These are phyloP conservation scores for Taiwanofungus camphoratus DNA, from an alignment of 1,284 basidiomycete genomes.

Conservation along the genomic window DNA sequence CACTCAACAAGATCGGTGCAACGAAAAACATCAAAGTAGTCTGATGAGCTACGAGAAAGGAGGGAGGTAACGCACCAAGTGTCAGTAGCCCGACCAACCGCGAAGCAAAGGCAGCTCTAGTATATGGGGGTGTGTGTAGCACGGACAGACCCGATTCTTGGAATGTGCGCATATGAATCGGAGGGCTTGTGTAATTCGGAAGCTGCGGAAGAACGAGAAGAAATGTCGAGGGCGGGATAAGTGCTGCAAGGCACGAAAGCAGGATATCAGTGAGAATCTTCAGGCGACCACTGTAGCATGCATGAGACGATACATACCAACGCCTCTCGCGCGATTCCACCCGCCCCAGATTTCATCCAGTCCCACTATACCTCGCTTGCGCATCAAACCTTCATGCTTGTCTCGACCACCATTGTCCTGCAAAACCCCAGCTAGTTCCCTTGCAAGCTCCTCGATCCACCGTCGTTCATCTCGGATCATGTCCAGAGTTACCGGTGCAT, in stretches of 20 bases:
- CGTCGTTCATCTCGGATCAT: conserved; percentile 82
- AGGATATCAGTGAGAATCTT: no score
- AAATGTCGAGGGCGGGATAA: conserved; percentile 85
- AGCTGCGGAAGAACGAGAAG: conserved; percentile 69
- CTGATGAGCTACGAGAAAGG: no score
- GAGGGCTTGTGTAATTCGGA: conserved; percentile 60
- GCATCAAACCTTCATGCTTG: conserved; percentile 52
- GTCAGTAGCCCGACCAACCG: conserved; percentile 54
- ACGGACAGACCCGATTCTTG: conserved; percentile 68
- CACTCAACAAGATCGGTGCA: no score
- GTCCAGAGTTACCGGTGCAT: conserved; percentile 82
- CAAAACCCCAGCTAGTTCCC: conserved; percentile 77
- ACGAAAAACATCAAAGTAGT: no score
- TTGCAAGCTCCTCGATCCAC: conserved; percentile 81
- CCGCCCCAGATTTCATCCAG: conserved; percentile 96
- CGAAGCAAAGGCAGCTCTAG: conserved; percentile 57
- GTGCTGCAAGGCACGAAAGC: no score
- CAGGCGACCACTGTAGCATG: no score
- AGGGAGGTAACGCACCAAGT: conserved; percentile 30
- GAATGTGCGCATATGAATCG: conserved; percentile 66
- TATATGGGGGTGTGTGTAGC: conserved; percentile 78
- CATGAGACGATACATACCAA: conserved; percentile 55
- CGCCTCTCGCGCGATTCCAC: conserved; percentile 94
- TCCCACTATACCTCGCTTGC: conserved; percentile 71
- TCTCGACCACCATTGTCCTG: conserved; percentile 38